These are phyloP conservation scores for Fraxinus americana DNA, from an alignment of 257 asterid species.

Conservation along the genomic window DNA sequence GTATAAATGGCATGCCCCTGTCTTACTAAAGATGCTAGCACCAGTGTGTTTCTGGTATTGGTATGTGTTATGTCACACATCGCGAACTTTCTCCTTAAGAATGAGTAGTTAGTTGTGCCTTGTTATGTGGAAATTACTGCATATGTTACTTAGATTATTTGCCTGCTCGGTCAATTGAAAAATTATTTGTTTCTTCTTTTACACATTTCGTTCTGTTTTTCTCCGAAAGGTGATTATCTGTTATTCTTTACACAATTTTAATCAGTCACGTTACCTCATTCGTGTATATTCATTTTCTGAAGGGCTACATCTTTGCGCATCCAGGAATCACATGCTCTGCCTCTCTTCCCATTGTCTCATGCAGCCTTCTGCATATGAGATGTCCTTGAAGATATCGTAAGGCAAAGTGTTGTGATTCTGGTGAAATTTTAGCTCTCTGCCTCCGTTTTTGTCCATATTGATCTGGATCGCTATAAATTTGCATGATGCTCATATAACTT, in stretches of 20 bases:
- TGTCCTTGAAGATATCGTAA: conserved; percentile 38
- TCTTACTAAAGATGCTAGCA: too few species aligned
- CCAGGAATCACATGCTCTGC: conserved; percentile 72
- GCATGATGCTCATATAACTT: conserved; percentile 37
- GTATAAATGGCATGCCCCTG: too few species aligned
- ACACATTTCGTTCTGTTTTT: background rate
- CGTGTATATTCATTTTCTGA: conserved; percentile 30
- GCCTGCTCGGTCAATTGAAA: background rate
- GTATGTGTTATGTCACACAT: too few species aligned
- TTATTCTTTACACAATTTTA: background rate
- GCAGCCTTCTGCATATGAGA: conserved; percentile 63
- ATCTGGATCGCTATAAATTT: conserved; percentile 31
- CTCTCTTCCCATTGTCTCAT: conserved; percentile 58
- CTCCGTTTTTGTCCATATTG: conserved; percentile 33
- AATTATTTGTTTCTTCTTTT: background rate
- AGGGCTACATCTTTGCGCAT: conserved; percentile 48
- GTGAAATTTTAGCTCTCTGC: conserved; percentile 34
- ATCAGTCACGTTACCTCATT: background rate
- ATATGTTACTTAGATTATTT: background rate
- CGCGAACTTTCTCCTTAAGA: too few species aligned
- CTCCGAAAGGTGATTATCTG: background rate
- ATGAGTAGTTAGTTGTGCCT: too few species aligned
- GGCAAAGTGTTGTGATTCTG: conserved; percentile 52
- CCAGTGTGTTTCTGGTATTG: too few species aligned
- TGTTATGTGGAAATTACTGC: background rate